A percentile compares a stretch with the other conserved stretches of the same genome.
Conservation (phyloP, 495 filamentous ascomycete species). For the Talaromyces liani region DNA sequence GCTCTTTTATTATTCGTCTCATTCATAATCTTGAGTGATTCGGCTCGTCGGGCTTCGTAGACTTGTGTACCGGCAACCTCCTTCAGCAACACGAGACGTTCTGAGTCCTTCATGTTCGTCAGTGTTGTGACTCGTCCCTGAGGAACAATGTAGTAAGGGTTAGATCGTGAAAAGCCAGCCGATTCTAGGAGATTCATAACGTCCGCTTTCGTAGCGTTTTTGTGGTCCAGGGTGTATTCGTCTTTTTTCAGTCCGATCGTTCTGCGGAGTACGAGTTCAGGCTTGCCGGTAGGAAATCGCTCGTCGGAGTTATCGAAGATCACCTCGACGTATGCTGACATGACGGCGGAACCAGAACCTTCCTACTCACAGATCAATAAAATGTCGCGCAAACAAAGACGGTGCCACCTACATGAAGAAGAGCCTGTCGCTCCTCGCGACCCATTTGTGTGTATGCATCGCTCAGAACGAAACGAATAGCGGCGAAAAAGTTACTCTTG, state of each 20-base stretch:
- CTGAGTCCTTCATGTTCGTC: conserved; percentile 96
- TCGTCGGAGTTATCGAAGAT: conserved; percentile 98
- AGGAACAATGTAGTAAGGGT: conserved; percentile 98
- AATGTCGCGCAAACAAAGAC: not conserved
- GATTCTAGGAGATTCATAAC: conserved; percentile 95
- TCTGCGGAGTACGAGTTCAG: conserved; percentile 80
- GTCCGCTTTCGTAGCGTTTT: conserved; percentile 90
- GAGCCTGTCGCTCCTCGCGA: conserved; percentile 88
- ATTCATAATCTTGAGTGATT: conserved; percentile 93
- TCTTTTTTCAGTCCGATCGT: conserved; percentile 98
- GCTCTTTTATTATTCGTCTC: conserved; percentile 90
- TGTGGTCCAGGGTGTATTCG: conserved; percentile 93
- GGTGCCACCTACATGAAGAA: conserved; percentile 61
- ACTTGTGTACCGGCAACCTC: conserved; percentile 96
- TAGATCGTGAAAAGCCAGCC: conserved; percentile 92
- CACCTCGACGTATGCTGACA: conserved; percentile 98
- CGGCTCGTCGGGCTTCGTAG: conserved; percentile 83
- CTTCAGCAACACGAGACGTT: conserved; percentile 82
- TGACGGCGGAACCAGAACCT: conserved; percentile 93
- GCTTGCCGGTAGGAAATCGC: conserved; percentile 88
- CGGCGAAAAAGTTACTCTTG: conserved; percentile 99
- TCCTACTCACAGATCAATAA: conserved; percentile 46
- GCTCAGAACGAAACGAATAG: conserved; percentile 96
- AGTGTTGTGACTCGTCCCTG: conserved; percentile 92
- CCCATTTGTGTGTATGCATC: conserved; percentile 97